These are phyloP conservation scores for Saitoella complicata DNA, from an alignment of 805 yeast genomes.

Conservation along the genomic window DNA sequence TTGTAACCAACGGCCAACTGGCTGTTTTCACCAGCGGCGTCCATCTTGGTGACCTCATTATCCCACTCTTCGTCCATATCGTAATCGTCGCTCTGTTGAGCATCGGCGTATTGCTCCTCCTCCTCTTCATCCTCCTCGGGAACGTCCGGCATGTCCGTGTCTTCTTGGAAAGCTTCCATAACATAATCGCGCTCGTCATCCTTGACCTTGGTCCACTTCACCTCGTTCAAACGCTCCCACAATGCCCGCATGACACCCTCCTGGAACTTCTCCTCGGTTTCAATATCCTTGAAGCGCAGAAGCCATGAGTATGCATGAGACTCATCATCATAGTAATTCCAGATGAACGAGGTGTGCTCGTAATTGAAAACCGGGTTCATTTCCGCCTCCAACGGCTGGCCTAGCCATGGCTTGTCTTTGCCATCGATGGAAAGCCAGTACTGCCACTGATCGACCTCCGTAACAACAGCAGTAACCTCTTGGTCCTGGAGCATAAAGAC, in stretches of 20 bases:
- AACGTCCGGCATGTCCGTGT: not conserved
- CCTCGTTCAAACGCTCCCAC: conserved; percentile 45
- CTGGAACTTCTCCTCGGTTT: conserved; percentile 37
- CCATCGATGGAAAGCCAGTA: conserved; percentile 17
- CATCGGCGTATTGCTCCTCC: conserved; percentile 18
- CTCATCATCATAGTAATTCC: conserved; percentile 34
- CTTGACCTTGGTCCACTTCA: conserved; percentile 30
- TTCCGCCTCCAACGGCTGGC: conserved; percentile 29
- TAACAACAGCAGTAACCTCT: conserved; percentile 23
- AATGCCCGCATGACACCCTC: conserved; percentile 31
- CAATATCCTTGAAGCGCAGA: conserved; percentile 32
- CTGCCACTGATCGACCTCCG: conserved; percentile 33
- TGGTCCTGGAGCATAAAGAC: conserved; percentile 31
- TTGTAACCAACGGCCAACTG: conserved; percentile 55
- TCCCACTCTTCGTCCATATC: conserved; percentile 24
- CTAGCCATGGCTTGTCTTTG: conserved; percentile 20
- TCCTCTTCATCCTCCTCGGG: conserved; percentile 7
- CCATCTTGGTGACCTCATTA: conserved; percentile 23
- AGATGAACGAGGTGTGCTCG: conserved; percentile 42
- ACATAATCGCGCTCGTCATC: conserved; percentile 40
- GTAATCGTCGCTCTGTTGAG: conserved; percentile 11
- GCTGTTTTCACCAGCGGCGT: conserved; percentile 33
- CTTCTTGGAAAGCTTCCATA: conserved; percentile 26
- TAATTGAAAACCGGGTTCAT: conserved; percentile 54
- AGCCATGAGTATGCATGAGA: conserved; percentile 42